Evolutionary conservation across 306 rosid genomes (phyloP), one percentile per base, ranked within the genome.

Genomic region (Vigna angularis): DNA sequence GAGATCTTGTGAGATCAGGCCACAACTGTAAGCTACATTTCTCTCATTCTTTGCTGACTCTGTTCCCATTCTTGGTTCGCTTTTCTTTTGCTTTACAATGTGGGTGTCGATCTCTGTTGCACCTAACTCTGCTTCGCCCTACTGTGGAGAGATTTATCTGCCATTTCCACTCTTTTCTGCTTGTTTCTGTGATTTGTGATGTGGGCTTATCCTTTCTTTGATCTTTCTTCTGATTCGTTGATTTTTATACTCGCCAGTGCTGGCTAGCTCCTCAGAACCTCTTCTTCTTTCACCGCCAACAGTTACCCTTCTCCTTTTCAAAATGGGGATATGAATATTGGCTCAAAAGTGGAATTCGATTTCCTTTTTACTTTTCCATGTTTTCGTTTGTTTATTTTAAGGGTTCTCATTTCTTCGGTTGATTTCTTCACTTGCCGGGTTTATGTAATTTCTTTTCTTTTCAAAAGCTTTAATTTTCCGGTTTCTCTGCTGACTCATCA

Each of bases 1-100:
- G 72, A 90, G 89, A 91, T 89, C 94, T 86, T 83, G 84, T 74
- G 90, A 88, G 93, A 90, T 94, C 92, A 81, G 69, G 69, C 66
- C 66, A 61, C 75, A 62, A 40, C 65, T 71, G 84, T 57, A 70
- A 81, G 84, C 83, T 36, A 63, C 74, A 45, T 66, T 85, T 66
- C 79, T 62, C 83, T 77, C 70, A 28, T 52, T 67, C 61, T 63
- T 53, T 49, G 74, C 51, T 84, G 22, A 55, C 80, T 81, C 76
- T 18, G 82, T 8, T 62, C 45, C 73, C 14, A 16, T 59, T 83
- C 53, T 26, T 14, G n/a, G 0, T 50, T 68, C 32, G 20, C 30
- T 64, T 57, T 67, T 2, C 52, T 69, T 66, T 11, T 44, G 74
- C 47, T 80, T 70, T 63, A 77, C 77, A 88, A 86, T 90, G 92